These are phyloP conservation scores for Fusarium devonianum DNA, from an alignment of 2,329 filamentous ascomycete genomes.

Conservation along the genomic window DNA sequence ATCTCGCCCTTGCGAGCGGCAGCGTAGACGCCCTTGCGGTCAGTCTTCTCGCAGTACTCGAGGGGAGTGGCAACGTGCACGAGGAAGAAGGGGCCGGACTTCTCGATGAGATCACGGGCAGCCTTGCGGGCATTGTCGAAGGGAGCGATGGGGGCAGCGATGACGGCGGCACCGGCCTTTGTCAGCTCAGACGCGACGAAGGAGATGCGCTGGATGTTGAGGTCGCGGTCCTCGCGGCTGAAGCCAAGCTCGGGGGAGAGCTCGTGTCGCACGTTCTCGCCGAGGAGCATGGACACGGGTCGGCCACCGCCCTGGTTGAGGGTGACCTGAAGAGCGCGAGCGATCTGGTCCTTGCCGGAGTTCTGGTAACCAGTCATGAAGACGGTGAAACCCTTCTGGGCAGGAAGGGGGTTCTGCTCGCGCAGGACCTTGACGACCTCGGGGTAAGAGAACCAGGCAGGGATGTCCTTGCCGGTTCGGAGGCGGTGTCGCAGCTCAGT, in stretches of 20 bases:
- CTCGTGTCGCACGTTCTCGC: slow-evolving; percentile 93
- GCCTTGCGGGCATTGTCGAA: slow-evolving; percentile 80
- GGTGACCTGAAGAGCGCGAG: slow-evolving; percentile 92
- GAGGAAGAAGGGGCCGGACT: slow-evolving; percentile 91
- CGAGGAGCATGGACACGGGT: slow-evolving; percentile 90
- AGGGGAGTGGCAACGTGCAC: slow-evolving; percentile 93
- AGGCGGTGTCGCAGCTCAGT: slow-evolving; percentile 93
- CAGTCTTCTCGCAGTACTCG: slow-evolving; percentile 92
- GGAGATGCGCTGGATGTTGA: slow-evolving; percentile 93
- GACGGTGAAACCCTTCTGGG: slow-evolving; percentile 94
- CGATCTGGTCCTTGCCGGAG: slow-evolving; percentile 95
- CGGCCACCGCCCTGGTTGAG: slow-evolving; percentile 98
- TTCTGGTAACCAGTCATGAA: slow-evolving; percentile 98
- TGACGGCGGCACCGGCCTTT: slow-evolving; percentile 90
- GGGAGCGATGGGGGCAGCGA: slow-evolving; percentile 94
- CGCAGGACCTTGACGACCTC: slow-evolving; percentile 96
- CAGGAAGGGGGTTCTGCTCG: slow-evolving; percentile 92
- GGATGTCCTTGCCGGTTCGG: slow-evolving; percentile 90
- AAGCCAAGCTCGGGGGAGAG: slow-evolving; percentile 96
- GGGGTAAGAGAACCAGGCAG: slow-evolving; percentile 99
- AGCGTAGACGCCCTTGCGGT: slow-evolving; percentile 89
- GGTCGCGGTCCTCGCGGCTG: slow-evolving; percentile 88
- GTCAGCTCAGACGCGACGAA: slow-evolving; percentile 97
- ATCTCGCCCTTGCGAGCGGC: slow-evolving; percentile 88
- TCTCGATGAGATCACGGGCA: slow-evolving; percentile 85